These are phyloP conservation scores for Phytopythium mirpurense DNA, from an alignment of 352 stramenopile species.

Conservation along the genomic window DNA sequence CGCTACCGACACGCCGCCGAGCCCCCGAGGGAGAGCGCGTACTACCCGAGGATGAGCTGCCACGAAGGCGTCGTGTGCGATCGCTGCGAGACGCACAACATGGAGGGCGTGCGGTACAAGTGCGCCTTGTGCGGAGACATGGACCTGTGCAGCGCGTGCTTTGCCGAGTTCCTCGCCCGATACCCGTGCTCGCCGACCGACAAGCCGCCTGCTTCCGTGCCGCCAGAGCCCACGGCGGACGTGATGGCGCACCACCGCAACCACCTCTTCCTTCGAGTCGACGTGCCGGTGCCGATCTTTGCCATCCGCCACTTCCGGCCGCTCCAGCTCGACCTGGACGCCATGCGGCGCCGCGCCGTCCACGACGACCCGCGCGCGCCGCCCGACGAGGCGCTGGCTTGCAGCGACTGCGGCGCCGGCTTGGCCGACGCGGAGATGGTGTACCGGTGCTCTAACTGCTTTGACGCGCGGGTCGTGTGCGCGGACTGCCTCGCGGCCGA, in stretches of 20 bases:
- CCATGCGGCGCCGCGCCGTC: conserved; percentile 8
- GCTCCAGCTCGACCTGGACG: conserved; percentile 14
- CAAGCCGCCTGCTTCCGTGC: conserved; percentile 2
- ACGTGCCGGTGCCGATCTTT: conserved; percentile 60
- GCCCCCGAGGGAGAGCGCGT: conserved; percentile 10
- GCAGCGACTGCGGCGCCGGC: conserved; percentile 24
- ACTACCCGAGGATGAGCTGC: conserved; percentile 43
- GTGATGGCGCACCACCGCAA: conserved; percentile 32
- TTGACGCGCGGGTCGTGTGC: conserved; percentile 46
- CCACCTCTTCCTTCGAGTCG: conserved; percentile 63
- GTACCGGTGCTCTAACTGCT: conserved; percentile 64
- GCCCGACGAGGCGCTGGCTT: conserved; percentile 6
- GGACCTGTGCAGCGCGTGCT: conserved; percentile 65
- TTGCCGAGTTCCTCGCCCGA: conserved; percentile 32
- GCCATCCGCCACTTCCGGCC: conserved; percentile 49
- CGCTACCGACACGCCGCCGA: background rate
- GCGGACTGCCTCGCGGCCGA: conserved; percentile 36
- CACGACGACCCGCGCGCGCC: conserved; percentile 3
- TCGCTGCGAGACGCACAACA: conserved; percentile 52
- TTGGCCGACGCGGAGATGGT: conserved; percentile 32
- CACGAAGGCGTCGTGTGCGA: conserved; percentile 74
- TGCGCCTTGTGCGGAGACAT: conserved; percentile 65
- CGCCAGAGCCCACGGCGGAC: conserved; percentile 6
- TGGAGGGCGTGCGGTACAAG: conserved; percentile 60
- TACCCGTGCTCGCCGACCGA: conserved; percentile 7